Evolutionary conservation across 768 basidiomycete genomes (phyloP).

Genomic region (Auriscalpium microsporum): DNA sequence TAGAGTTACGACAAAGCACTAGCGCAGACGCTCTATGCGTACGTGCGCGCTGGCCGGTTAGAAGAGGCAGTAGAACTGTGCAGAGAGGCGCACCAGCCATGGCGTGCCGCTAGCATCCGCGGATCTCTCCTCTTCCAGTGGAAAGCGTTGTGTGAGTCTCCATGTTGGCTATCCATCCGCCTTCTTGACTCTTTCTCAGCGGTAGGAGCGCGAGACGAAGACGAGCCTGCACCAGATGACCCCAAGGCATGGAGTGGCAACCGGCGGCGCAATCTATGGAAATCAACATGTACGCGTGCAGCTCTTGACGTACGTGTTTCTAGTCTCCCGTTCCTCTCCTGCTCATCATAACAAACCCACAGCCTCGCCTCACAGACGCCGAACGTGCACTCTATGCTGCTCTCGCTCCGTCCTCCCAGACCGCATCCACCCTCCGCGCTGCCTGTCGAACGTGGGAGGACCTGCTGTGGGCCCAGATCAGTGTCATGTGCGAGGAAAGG

Average conservation of each 20-base stretch:
- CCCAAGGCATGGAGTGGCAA: conserved; percentile 66
- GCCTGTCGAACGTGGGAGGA: conserved; percentile 92
- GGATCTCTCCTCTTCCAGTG: conserved; percentile 76
- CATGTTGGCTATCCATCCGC: not conserved
- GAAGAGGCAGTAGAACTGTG: conserved; percentile 81
- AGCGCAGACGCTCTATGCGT: conserved; percentile 68
- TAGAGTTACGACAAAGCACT: conserved; percentile 79
- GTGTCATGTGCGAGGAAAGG: conserved; percentile 74
- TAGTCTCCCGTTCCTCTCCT: not conserved
- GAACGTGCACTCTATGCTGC: conserved; percentile 89
- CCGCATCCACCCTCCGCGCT: conserved; percentile 54
- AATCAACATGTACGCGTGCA: conserved; percentile 70
- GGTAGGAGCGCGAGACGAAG: conserved; percentile 41
- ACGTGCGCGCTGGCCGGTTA: conserved; percentile 76
- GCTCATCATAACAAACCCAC: not conserved
- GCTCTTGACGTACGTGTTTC: conserved; percentile 60
- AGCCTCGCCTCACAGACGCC: conserved; percentile 52
- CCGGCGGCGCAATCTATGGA: conserved; percentile 74
- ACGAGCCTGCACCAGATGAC: conserved; percentile 30
- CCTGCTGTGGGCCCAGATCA: conserved; percentile 86
- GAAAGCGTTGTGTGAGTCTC: conserved; percentile 53
- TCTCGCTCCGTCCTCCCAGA: conserved; percentile 65
- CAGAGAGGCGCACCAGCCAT: conserved; percentile 76
- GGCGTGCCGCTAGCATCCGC: conserved; percentile 85
- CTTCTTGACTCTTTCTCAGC: conserved; percentile 21